Evolutionary conservation across 306 rosid species (phyloP), one percentile per base, ranked within the genome.

Genomic region (Begonia masoniana): DNA sequence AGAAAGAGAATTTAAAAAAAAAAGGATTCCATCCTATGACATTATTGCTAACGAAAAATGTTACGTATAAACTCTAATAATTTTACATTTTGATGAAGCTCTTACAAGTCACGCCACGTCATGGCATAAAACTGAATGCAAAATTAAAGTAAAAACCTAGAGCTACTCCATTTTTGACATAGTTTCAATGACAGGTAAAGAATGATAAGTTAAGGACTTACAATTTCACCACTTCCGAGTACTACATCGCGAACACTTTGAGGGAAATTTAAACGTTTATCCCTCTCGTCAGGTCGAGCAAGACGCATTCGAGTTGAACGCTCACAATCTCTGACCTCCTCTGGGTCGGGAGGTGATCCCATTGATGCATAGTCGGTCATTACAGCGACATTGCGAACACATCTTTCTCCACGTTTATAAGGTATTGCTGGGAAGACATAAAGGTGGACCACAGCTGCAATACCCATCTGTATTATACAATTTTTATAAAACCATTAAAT

Each of bases 211-310:
- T 47, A 47, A 21, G 10, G 59, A 55, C 96, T 86, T 62, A 92
- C 99, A 55, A 92, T 92, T 86, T 83, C 99, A 58, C 99, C 81
- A 55, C 99, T 92, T 68, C 99, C 99, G 24, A 92, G 62, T 50
- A 92, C 83, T 65, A 86, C 94, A 5, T 92, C 99, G 24, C 99
- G 77, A 72, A 92, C 96, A 67, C 81, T 92, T 24, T 81, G 96
- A 24, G 93, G 78, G 35, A 92, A 81, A 73, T 79, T 86, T 78
- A 75, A 63, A 39, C 75, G 94, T 63, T 75, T 79, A 57, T 86
- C 88, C 58, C 72, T 61, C 61, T 77, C 88, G 35, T 79, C 80
- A 7, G 74, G 81, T 41, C 87, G 79, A 31, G 66, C 80, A 58
- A 81, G 47, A 39, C 71, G 76, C 54, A 81, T 14, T 74, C 59